Conservation (phyloP, 345 rosid genomes). For the Ceriops zippeliana region DNA sequence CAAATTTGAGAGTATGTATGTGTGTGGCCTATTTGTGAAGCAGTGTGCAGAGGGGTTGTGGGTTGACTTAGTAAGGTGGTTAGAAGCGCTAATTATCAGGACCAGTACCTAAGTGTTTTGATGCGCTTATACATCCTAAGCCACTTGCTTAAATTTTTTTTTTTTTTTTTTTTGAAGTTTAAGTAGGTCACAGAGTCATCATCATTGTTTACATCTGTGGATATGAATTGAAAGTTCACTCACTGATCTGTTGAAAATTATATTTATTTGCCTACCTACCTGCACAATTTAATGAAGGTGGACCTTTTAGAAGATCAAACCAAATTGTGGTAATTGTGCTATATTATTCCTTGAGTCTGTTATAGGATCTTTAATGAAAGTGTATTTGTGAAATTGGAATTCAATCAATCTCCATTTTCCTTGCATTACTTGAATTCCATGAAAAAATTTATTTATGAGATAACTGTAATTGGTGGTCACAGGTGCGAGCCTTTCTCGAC, state of each 20-base stretch:
- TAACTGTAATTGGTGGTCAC: conserved; percentile 24
- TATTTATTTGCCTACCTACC: not conserved
- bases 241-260: not conserved
- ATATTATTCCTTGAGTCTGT: not conserved
- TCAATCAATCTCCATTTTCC: not conserved
- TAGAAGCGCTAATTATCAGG: not conserved
- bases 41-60: not conserved
- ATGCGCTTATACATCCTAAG: not conserved
- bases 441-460: conserved; percentile 5
- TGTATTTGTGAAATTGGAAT: no score
- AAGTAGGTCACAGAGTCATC: no score
- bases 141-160: not conserved
- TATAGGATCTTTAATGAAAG: no score
- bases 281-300: not conserved
- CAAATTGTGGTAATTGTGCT: not conserved
- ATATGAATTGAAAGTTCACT: not conserved
- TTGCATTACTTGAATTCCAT: not conserved
- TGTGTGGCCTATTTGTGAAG: not conserved
- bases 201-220: not conserved
- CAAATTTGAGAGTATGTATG: not conserved
- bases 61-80: not conserved
- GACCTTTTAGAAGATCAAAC: not conserved
- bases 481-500: conserved; percentile 99
- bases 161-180: not conserved
- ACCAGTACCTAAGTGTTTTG: not conserved